Conservation (phyloP, 345 rosid genomes). For the Lenwebbia sp. region DNA sequence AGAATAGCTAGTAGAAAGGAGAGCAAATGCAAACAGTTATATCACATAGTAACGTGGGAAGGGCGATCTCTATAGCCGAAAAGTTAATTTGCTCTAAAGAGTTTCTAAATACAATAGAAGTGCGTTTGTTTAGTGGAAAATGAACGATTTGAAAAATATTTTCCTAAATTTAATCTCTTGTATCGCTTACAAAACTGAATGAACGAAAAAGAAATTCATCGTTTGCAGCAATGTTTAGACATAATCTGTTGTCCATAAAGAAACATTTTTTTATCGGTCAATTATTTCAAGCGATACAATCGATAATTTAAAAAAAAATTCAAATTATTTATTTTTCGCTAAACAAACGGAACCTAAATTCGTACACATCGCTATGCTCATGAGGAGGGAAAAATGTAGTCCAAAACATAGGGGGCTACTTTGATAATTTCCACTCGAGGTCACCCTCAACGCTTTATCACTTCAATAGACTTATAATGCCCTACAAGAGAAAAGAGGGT, state of each 20-base stretch:
- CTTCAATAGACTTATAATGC: neutral
- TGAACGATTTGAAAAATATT: too few species aligned
- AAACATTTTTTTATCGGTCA: too few species aligned
- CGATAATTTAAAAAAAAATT: too few species aligned
- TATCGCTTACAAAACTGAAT: too few species aligned
- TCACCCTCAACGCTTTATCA: neutral
- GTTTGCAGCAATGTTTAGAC: too few species aligned
- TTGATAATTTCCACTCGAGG: neutral
- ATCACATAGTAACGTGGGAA: neutral
- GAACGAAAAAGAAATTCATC: too few species aligned
- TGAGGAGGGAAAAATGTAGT: neutral
- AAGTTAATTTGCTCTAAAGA: neutral
- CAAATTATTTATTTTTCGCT: too few species aligned
- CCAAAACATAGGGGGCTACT: neutral
- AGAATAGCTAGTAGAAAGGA: neutral
- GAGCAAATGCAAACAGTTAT: neutral
- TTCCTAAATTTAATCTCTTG: too few species aligned
- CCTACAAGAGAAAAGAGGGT: constrained; percentile 1
- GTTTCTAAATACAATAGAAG: neutral
- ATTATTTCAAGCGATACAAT: too few species aligned
- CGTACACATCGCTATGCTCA: neutral
- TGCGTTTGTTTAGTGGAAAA: too few species aligned
- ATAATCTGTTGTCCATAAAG: too few species aligned
- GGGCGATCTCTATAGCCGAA: neutral
- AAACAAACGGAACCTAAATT: neutral